phyloP scores from a whole-genome alignment of 1,139 yeast genomes.

The Suhomyces terraborum region DNA sequence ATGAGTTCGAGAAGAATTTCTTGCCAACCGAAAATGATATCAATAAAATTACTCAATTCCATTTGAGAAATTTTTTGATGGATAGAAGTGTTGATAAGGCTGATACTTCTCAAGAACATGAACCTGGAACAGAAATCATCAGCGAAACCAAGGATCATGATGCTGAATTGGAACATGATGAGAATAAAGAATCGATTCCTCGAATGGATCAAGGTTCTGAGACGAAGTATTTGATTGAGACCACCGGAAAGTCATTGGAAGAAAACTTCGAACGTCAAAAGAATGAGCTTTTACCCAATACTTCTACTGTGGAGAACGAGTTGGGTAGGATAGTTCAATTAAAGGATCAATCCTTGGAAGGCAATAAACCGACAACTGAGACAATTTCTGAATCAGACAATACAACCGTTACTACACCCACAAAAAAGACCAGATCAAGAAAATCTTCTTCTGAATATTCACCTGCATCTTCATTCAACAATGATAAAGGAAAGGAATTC shows the following conservation, averaged over 20 bases:
- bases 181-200: neutral
- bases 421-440: neutral
- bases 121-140: neutral
- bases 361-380: neutral
- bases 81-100: conserved; percentile 31
- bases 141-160: neutral
- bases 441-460: conserved; percentile 1
- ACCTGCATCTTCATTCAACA: conserved; percentile 13
- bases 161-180: neutral
- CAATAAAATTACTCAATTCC: conserved; percentile 86
- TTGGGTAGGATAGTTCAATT: neutral
- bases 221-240: neutral
- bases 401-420: neutral
- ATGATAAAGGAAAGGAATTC: conserved; percentile 21
- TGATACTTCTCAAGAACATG: conserved; percentile 4
- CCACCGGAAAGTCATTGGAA: neutral
- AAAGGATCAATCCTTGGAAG: neutral
- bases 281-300: neutral
- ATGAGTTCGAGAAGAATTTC: conserved; percentile 74
- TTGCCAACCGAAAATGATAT: conserved; percentile 94
- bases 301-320: neutral
- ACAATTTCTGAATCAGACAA: neutral
- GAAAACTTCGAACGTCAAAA: neutral
- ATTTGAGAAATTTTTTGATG: conserved; percentile 71
- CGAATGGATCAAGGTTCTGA: neutral